Conservation (phyloP, 768 basidiomycete genomes). For the Leccinum pellstonianum region DNA sequence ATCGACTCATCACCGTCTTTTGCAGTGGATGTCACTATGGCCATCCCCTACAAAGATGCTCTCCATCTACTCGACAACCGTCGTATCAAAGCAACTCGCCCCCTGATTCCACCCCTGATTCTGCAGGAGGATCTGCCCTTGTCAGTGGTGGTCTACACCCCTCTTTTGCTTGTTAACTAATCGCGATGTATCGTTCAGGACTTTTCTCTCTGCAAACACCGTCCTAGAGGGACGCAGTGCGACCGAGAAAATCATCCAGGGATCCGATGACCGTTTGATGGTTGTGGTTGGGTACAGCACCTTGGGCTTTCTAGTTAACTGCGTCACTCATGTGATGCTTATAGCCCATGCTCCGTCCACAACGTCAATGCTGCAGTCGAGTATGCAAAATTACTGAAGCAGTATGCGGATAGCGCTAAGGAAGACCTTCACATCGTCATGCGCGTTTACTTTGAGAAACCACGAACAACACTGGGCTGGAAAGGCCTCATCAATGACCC, state of each 20-base stretch:
- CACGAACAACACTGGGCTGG: constrained; percentile 96
- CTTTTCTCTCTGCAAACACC: constrained; percentile 80
- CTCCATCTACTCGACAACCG: constrained; percentile 81
- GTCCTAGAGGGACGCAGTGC: constrained; percentile 81
- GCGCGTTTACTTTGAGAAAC: constrained; percentile 99
- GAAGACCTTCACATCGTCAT: constrained; percentile 93
- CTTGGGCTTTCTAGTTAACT: not conserved
- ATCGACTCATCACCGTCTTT: constrained; percentile 4
- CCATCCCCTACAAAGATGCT: constrained; percentile 77
- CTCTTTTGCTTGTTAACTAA: not conserved
- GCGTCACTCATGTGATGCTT: constrained; percentile 4
- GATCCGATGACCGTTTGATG: constrained; percentile 88
- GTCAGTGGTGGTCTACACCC: constrained; percentile 39
- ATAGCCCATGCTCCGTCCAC: constrained; percentile 92
- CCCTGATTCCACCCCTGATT: constrained; percentile 92
- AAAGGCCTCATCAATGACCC: constrained; percentile 99
- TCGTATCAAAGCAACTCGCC: constrained; percentile 82
- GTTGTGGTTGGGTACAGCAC: constrained; percentile 80
- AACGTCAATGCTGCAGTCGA: constrained; percentile 82
- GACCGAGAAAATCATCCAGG: constrained; percentile 76
- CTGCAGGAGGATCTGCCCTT: constrained; percentile 91
- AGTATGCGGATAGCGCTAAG: constrained; percentile 75
- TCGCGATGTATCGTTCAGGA: constrained; percentile 41
- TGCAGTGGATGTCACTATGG: constrained; percentile 51
- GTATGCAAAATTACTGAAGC: constrained; percentile 77